phyloP scores from a whole-genome alignment of 371 early-diverging fungal genomes.

The Basidiobolus heterosporus region DNA sequence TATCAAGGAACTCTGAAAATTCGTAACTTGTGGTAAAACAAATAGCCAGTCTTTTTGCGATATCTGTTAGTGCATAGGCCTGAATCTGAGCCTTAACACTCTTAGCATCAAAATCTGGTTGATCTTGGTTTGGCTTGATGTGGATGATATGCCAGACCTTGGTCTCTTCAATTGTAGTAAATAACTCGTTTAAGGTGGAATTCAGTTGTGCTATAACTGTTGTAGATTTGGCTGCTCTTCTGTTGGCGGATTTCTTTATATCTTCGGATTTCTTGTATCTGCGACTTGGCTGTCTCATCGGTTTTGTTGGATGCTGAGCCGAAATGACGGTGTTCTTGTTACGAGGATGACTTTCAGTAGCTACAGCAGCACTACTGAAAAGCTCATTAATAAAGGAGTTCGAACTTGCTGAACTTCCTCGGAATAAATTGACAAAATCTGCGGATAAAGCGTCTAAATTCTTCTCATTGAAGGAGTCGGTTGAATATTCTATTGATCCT shows the following conservation, averaged over 20 bases:
- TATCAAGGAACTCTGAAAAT: conserved; percentile 41
- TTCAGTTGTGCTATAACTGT: conserved; percentile 35
- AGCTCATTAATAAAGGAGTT: conserved; percentile 58
- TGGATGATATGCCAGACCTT: conserved; percentile 72
- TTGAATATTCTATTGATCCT: conserved; percentile 48
- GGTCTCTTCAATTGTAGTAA: conserved; percentile 53
- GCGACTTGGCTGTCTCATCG: conserved; percentile 20
- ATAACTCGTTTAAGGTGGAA: conserved; percentile 44
- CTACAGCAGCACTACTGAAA: conserved; percentile 60
- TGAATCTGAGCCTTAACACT: conserved; percentile 42
- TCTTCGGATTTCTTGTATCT: conserved; percentile 7
- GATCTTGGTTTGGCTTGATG: conserved; percentile 55
- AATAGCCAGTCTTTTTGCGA: conserved; percentile 28
- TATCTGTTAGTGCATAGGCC: conserved; percentile 46
- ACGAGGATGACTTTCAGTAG: conserved; percentile 63
- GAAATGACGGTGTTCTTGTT: conserved; percentile 47
- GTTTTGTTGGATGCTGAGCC: conserved; percentile 36
- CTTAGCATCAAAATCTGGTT: conserved; percentile 13
- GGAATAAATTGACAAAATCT: conserved; percentile 74
- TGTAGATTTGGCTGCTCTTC: not conserved
- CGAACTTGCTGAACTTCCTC: conserved; percentile 22
- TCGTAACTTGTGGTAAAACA: conserved; percentile 46
- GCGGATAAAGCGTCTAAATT: conserved; percentile 56
- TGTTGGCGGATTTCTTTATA: not conserved
- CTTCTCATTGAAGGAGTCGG: conserved; percentile 41